Evolutionary conservation across 164 flowering plant genomes (phyloP), one percentile per base, ranked within the genome.

Genomic region (Chimonanthus praecox): DNA sequence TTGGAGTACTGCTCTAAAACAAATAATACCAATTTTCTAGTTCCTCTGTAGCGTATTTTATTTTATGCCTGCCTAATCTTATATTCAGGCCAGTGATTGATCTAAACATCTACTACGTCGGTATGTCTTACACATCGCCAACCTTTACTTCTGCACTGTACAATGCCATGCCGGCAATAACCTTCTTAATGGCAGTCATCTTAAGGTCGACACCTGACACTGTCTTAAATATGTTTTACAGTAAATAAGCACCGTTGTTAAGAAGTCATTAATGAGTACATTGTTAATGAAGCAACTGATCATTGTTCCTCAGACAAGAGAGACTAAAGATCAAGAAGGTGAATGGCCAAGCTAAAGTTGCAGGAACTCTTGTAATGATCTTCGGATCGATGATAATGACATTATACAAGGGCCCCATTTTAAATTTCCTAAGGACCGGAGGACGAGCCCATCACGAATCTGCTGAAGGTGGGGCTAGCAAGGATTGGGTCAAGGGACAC

Each of bases 321-420:
- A 85, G 5, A 20, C 79, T 94, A 5, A 87, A 90, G 64, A 70
- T 90, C 2, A 89, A 80, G 83, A 85, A 85, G 74, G 7, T 82
- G 11, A 77, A 66, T 0, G 85, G 92, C 68, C 77, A 82, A 69
- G 98, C 98, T 3, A 94, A 94, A 86, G 78, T 92, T 43, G 70
- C 85, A 1, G 98, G 98, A 68, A 92, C 97, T 1, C 45, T 67
- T 10, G 75, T 94, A 18, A 89, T 91, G 4, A 78, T 94, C 4
- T n/a, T 70, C 1, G 98, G 98, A 83, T 94, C 98, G 0, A 86
- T 88, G 89, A 69, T 89, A 48, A 94, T 94, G 98, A 92, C 95
- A 2, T 20, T 94, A 60, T 94, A 90, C 87, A 90, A 91, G 83
- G 98, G 98, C 13, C 97, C 97, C 6, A 72, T 85, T 20, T 64